phyloP scores from a whole-genome alignment of 495 filamentous ascomycete species.

The Haplographium delicatum region DNA sequence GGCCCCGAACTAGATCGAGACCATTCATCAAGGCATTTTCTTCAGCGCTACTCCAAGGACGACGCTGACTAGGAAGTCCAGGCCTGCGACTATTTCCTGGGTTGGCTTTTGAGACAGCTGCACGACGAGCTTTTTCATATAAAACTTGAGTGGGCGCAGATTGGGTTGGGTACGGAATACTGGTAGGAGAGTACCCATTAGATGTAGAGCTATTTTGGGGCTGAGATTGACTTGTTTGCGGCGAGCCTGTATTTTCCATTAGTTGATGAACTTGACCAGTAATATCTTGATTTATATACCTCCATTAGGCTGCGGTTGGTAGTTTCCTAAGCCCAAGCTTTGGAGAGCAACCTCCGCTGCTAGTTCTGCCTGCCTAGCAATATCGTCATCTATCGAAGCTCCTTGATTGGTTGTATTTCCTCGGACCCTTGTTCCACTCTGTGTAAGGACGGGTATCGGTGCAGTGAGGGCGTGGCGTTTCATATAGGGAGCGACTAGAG shows the following conservation, averaged over 20 bases:
- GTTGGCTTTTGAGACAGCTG: conserved; percentile 73
- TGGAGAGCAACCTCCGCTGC: conserved; percentile 52
- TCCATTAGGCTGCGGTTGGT: conserved; percentile 26
- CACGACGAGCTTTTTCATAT: conserved; percentile 77
- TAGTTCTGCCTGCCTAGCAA: conserved; percentile 47
- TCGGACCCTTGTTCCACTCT: too few species aligned
- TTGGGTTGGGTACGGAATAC: conserved; percentile 37
- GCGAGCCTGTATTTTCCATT: not conserved
- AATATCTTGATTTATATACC: conserved; percentile 3
- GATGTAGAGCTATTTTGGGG: conserved; percentile 11
- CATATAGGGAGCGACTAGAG: conserved; percentile 24
- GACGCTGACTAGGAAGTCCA: conserved; percentile 74
- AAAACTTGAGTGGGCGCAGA: conserved; percentile 71
- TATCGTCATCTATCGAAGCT: too few species aligned
- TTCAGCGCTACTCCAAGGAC: conserved; percentile 87
- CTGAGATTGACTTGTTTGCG: not conserved
- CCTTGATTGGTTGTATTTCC: too few species aligned
- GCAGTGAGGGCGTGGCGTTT: conserved; percentile 22
- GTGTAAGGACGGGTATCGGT: conserved; percentile 14
- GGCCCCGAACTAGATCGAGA: conserved; percentile 84
- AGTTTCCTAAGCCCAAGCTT: conserved; percentile 37
- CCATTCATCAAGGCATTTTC: conserved; percentile 91
- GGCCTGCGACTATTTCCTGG: conserved; percentile 62
- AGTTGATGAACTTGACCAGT: too few species aligned
- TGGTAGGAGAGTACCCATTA: not conserved